Percentiles rank a stretch among this genome's conserved stretches.
These are phyloP conservation scores for Achaetomiella virescens DNA, from an alignment of 495 filamentous ascomycete species.

Conservation along the genomic window DNA sequence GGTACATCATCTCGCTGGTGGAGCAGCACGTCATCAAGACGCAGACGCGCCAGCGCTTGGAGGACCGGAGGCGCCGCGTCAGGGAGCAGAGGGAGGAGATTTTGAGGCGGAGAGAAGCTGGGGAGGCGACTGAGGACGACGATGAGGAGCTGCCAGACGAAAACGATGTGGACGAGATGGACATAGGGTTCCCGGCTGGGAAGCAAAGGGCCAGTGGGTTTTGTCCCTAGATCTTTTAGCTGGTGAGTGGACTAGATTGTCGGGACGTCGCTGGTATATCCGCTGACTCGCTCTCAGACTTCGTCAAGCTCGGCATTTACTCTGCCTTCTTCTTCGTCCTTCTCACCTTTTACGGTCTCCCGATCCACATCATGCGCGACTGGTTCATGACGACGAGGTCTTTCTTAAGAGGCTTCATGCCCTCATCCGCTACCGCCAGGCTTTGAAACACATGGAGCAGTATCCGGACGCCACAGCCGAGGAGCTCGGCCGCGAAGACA, in stretches of 20 bases:
- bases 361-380: constrained; percentile 94
- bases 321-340: constrained; percentile 88
- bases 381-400: constrained; percentile 89
- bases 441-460: constrained; percentile 81
- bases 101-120: constrained; percentile 53
- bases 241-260: constrained; percentile 41
- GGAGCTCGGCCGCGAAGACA: constrained; percentile 77
- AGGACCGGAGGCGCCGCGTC: constrained; percentile 53
- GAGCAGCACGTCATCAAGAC: constrained; percentile 68
- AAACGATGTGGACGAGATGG: constrained; percentile 82
- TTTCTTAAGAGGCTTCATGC: constrained; percentile 83
- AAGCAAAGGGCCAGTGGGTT: constrained; percentile 89
- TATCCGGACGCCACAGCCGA: constrained; percentile 90
- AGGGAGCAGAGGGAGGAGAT: constrained; percentile 57
- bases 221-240: constrained; percentile 83
- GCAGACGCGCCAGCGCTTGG: constrained; percentile 60
- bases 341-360: constrained; percentile 86
- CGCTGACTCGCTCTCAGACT: constrained; percentile 49
- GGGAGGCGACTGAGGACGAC: constrained; percentile 35
- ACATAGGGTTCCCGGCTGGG: constrained; percentile 92
- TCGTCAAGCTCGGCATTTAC: constrained; percentile 85
- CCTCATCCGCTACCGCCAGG: constrained; percentile 80
- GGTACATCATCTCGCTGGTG: constrained; percentile 72
- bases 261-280: neutral
- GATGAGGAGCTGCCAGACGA: constrained; percentile 55